A percentile compares a stretch with the other conserved stretches of the same genome.
Evolutionary conservation across 164 flowering plant species (phyloP).

Genomic region (Magnolia changhungtana): DNA sequence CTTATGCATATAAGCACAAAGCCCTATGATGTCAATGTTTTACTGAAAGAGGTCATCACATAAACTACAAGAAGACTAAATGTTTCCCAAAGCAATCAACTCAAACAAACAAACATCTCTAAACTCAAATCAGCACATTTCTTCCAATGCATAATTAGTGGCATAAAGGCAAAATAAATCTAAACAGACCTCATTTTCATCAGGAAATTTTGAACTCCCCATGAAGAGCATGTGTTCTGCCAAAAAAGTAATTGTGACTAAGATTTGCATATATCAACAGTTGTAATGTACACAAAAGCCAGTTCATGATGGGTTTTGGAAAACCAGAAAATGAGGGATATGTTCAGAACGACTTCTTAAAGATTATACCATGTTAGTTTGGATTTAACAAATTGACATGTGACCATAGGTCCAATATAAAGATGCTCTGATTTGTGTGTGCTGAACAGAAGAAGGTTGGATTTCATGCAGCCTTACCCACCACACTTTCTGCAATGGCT

Average conservation of each 20-base stretch:
- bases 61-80: too few relatives aligned
- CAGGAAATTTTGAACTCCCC: slow-evolving; percentile 93
- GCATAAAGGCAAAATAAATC: background rate
- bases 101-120: too few relatives aligned
- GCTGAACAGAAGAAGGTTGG: background rate
- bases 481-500: too few relatives aligned
- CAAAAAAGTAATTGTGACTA: slow-evolving; percentile 2
- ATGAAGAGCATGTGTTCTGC: slow-evolving; percentile 99
- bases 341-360: background rate
- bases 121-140: background rate
- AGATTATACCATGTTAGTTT: background rate
- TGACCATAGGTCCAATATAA: background rate
- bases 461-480: too few relatives aligned
- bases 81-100: too few relatives aligned
- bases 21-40: too few relatives aligned
- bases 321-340: background rate
- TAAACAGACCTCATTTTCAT: slow-evolving; percentile 86
- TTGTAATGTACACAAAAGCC: background rate
- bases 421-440: background rate
- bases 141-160: background rate
- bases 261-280: background rate
- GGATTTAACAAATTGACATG: background rate
- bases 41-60: too few relatives aligned
- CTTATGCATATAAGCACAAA: too few relatives aligned
- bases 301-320: background rate